Percentiles rank a stretch among this genome's conserved stretches.
Evolutionary conservation across 768 basidiomycete genomes (phyloP).

Genomic region (Punctularia strigosozonata): DNA sequence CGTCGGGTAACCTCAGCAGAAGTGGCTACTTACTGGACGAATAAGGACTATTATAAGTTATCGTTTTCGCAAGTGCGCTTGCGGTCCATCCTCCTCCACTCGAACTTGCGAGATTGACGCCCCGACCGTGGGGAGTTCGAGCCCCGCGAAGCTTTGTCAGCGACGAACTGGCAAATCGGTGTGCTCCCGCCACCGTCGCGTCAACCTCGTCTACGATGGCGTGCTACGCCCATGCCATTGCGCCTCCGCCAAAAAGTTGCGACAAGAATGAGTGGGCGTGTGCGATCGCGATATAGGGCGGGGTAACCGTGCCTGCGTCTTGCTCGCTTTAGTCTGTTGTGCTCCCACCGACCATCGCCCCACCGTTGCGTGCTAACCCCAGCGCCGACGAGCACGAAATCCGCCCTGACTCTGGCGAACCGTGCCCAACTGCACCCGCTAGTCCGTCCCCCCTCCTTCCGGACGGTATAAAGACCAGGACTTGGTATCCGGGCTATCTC

Average conservation of each 20-base stretch:
- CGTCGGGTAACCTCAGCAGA: no score
- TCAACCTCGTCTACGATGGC: slow-evolving; percentile 9
- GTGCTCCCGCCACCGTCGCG: slow-evolving; percentile 11
- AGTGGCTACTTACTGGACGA: no score
- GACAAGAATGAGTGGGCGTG: neutral
- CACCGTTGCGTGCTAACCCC: no score
- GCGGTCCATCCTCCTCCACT: no score
- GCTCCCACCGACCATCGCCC: neutral
- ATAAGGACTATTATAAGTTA: no score
- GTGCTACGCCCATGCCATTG: slow-evolving; percentile 5
- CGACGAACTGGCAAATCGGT: no score
- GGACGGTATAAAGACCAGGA: neutral
- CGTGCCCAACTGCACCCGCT: neutral
- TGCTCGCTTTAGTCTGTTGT: neutral
- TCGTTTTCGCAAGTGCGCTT: no score
- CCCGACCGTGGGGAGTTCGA: no score
- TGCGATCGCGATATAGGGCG: no score
- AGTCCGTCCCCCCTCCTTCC: neutral
- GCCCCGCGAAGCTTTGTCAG: no score
- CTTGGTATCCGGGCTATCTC: neutral
- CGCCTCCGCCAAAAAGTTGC: neutral
- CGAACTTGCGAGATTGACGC: no score
- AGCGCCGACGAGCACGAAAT: no score
- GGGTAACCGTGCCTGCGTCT: neutral
- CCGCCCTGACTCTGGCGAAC: neutral